Conservation (phyloP, 2,329 filamentous ascomycete species). For the Thelonectria blattea region DNA sequence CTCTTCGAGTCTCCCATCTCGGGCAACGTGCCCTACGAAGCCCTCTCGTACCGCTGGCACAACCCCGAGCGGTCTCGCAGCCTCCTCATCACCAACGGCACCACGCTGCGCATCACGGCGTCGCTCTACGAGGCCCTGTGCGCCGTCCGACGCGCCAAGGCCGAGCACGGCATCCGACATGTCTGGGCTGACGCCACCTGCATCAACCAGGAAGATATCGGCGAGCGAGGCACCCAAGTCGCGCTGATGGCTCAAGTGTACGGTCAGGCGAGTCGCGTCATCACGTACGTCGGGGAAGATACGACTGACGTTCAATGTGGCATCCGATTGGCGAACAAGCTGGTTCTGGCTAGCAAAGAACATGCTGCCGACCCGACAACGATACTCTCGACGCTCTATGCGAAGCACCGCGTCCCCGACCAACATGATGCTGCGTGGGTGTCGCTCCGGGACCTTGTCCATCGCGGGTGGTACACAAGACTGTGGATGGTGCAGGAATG, state of each 20-base stretch:
- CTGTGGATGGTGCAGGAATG: slow-evolving; percentile 17
- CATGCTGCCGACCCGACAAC: not conserved
- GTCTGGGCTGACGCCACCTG: slow-evolving; percentile 12
- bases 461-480: slow-evolving; percentile 8
- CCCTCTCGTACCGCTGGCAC: slow-evolving; percentile 13
- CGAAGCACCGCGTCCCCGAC: not conserved
- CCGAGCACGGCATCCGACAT: slow-evolving; percentile 1
- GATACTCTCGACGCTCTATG: not conserved
- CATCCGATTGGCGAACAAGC: slow-evolving; percentile 1
- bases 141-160: slow-evolving; percentile 3
- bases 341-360: slow-evolving; percentile 2
- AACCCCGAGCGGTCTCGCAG: not conserved
- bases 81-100: not conserved
- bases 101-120: slow-evolving; percentile 1
- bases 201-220: slow-evolving; percentile 4
- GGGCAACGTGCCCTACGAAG: slow-evolving; percentile 5
- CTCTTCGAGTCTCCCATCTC: slow-evolving; percentile 3
- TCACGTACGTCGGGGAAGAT: slow-evolving; percentile 13
- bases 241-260: slow-evolving; percentile 10
- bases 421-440: not conserved
- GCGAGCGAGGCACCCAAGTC: slow-evolving; percentile 11
- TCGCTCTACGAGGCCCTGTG: slow-evolving; percentile 12
- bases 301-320: not conserved
- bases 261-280: slow-evolving; percentile 5
- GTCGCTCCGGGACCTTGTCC: slow-evolving; percentile 7